These are phyloP conservation scores for Cladosporium austrohemisphaericum DNA, from an alignment of 2,329 filamentous ascomycete genomes.

Conservation along the genomic window DNA sequence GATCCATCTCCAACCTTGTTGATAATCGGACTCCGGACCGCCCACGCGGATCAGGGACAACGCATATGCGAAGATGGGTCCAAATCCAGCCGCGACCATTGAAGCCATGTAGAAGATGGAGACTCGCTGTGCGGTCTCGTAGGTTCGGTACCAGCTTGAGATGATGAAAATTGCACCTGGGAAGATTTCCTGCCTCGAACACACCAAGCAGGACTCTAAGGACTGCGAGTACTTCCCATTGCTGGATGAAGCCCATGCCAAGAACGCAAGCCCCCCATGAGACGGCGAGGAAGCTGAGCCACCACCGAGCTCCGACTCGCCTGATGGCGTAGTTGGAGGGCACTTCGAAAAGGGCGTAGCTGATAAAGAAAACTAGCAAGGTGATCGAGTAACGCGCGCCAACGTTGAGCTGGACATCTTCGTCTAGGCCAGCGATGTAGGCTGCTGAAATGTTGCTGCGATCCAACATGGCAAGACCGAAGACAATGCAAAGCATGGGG, in stretches of 20 bases:
- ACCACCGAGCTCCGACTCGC: constrained; percentile 30
- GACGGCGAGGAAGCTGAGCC: constrained; percentile 35
- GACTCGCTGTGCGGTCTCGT: constrained; percentile 34
- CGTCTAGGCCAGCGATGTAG: constrained; percentile 61
- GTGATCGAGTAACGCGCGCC: constrained; percentile 31
- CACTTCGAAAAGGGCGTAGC: constrained; percentile 33
- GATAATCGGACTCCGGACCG: constrained; percentile 27
- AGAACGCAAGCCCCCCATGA: constrained; percentile 60
- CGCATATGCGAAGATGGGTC: constrained; percentile 34
- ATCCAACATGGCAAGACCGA: constrained; percentile 68
- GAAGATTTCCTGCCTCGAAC: constrained; percentile 56
- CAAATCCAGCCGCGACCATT: constrained; percentile 31
- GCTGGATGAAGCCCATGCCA: constrained; percentile 58
- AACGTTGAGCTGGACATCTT: constrained; percentile 31
- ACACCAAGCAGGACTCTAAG: constrained; percentile 58
- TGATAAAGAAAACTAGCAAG: constrained; percentile 33
- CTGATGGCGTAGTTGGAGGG: constrained; percentile 33
- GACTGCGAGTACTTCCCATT: constrained; percentile 51
- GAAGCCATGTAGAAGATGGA: constrained; percentile 44
- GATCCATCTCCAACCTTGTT: constrained; percentile 32
- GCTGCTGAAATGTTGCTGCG: constrained; percentile 69
- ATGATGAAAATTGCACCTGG: constrained; percentile 35
- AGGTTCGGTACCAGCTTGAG: constrained; percentile 24
- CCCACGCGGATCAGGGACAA: constrained; percentile 33
- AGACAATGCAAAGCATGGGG: constrained; percentile 34